Evolutionary conservation across 768 basidiomycete species (phyloP), one percentile per base, ranked within the genome.

Genomic region (Trametes cingulata): DNA sequence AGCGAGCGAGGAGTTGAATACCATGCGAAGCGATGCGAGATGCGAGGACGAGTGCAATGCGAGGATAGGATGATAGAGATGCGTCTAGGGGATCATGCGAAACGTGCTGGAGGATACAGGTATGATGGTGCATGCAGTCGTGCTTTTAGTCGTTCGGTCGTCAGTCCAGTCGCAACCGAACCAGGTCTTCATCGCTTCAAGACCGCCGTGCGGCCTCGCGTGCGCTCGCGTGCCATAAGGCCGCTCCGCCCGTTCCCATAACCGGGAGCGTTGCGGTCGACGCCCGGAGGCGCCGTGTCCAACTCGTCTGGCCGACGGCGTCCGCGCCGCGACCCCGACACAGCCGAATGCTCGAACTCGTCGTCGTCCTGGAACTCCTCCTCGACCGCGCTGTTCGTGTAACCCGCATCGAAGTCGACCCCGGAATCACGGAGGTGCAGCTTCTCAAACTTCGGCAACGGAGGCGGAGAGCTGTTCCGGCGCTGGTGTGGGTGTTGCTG

Each of bases 171-270:
- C 56, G 51, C 42, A 51, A 20, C 19, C 29, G 49, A 45, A 47
- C 43, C 9, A 3, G 47, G 25, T 6, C 1, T 33, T 63, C 37
- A 61, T 37, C 66, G 63, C 57, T 55, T 60, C 40, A 59, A 39
- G 29, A 19, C 41, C 37, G 56, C 19, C 25, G 46, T 42, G 37
- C 61, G 39, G 20, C 57, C 66, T 6, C 69, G 69, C 25, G 61
- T 62, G 6, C 76, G 74, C 55, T 76, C 76, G 45, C 78, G 76
- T 40, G 77, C 75, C 67, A 82, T 63, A 50, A 90, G 71, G 7
- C 87, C 88, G 63, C 86, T 89, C 51, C 87, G 81, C 52, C 87
- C 87, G 41, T 74, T 75, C 6, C 86, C 87, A 59, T 74, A 84
- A 9, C 87, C 87, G 37, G 87, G 87, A 2, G 83, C 86, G 37